phyloP scores from a whole-genome alignment of 768 basidiomycete species.

The Tylopilus cervinicoccineus region DNA sequence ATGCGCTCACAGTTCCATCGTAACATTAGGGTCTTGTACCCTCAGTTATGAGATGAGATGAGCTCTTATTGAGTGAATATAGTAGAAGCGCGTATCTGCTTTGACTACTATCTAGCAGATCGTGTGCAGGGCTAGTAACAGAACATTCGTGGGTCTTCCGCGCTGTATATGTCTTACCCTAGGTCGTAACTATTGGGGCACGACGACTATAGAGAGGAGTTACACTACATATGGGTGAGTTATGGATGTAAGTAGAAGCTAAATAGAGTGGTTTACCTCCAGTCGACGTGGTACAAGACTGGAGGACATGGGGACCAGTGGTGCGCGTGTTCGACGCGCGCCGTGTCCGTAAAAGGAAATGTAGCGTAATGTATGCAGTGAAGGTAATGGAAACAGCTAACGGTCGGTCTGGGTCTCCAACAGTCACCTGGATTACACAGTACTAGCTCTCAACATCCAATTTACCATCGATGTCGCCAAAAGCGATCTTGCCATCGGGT shows the following conservation, averaged over 20 bases:
- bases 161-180: slow-evolving; percentile 35
- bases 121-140: slow-evolving; percentile 40
- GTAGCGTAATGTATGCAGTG: too few relatives aligned
- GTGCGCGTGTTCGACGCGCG: too few relatives aligned
- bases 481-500: slow-evolving; percentile 15
- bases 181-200: too few relatives aligned
- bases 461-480: not conserved
- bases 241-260: too few relatives aligned
- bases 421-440: not conserved
- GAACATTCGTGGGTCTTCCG: slow-evolving; percentile 46
- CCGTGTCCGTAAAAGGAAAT: too few relatives aligned
- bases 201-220: too few relatives aligned
- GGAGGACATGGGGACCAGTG: too few relatives aligned
- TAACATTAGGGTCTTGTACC: slow-evolving; percentile 36
- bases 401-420: too few relatives aligned
- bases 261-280: too few relatives aligned
- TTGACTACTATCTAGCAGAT: slow-evolving; percentile 29
- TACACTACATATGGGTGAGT: too few relatives aligned
- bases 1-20: slow-evolving; percentile 33
- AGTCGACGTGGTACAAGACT: too few relatives aligned
- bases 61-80: slow-evolving; percentile 19
- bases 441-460: not conserved
- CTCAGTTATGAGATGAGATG: slow-evolving; percentile 44
- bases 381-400: too few relatives aligned
- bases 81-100: slow-evolving; percentile 24